Evolutionary conservation across 1,284 basidiomycete species (phyloP).

Genomic region (Nidula niveotomentosa): DNA sequence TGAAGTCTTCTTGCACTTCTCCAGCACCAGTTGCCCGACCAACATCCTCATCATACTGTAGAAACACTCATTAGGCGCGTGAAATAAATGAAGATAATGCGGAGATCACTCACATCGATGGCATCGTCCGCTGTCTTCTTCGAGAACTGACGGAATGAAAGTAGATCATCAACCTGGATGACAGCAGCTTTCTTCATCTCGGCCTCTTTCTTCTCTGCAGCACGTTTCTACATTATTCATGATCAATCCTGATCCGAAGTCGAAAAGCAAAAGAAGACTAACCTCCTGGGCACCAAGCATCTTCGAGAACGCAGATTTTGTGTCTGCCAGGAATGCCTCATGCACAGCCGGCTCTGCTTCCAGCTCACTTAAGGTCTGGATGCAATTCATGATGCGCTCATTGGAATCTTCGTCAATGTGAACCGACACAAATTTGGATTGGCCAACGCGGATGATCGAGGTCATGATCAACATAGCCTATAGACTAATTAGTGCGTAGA

Average conservation of each 20-base stretch:
- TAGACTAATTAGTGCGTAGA: constrained; percentile 2
- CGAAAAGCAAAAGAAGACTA: constrained; percentile 10
- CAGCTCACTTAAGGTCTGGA: constrained; percentile 88
- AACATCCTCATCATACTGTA: constrained; percentile 86
- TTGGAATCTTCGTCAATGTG: constrained; percentile 98
- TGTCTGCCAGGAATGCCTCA: constrained; percentile 92
- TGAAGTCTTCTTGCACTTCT: constrained; percentile 91
- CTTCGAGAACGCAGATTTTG: constrained; percentile 90
- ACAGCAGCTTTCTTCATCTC: constrained; percentile 73
- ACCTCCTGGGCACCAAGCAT: constrained; percentile 95
- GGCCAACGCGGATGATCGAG: constrained; percentile 94
- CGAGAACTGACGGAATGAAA: constrained; percentile 93
- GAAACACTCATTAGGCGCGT: not conserved
- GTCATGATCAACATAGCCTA: constrained; percentile 99
- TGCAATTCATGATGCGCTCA: constrained; percentile 96
- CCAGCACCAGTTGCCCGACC: constrained; percentile 87
- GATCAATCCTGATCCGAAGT: too few relatives aligned
- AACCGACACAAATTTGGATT: constrained; percentile 91
- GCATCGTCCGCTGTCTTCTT: constrained; percentile 86
- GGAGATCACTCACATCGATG: constrained; percentile 72
- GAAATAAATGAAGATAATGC: constrained; percentile 2
- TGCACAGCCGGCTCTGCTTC: constrained; percentile 63
- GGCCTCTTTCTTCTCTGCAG: constrained; percentile 83
- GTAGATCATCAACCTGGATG: constrained; percentile 92
- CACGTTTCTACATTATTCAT: constrained; percentile 69